Evolutionary conservation across 805 yeast genomes (phyloP).

Genomic region (Candida oleophila): DNA sequence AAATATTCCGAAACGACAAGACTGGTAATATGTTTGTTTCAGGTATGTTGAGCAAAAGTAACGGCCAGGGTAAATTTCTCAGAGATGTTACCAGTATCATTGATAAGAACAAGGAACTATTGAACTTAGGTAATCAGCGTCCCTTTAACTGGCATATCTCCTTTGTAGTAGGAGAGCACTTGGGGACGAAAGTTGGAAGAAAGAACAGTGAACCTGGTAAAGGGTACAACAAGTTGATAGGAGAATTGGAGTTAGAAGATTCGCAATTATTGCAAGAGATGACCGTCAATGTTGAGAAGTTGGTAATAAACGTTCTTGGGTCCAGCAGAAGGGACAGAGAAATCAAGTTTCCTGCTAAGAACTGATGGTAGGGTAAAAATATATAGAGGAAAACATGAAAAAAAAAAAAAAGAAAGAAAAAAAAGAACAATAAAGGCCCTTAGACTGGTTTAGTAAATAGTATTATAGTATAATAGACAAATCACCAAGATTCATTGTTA

Average conservation of each 20-base stretch:
- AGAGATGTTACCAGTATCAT: background rate
- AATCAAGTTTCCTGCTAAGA: background rate
- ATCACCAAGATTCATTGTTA: too few species aligned
- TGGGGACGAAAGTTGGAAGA: background rate
- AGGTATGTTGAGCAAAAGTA: background rate
- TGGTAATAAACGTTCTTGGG: background rate
- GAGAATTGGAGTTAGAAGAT: background rate
- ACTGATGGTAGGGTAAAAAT: too few species aligned
- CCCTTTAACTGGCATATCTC: slow-evolving; percentile 1
- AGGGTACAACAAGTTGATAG: background rate
- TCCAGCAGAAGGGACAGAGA: background rate
- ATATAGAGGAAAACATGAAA: background rate
- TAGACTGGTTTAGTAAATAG: too few species aligned
- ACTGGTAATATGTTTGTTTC: slow-evolving; percentile 5
- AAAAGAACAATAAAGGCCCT: too few species aligned
- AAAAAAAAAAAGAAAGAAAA: background rate
- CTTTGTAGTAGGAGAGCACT: slow-evolving; percentile 3
- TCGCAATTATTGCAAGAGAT: background rate
- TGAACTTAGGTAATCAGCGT: background rate
- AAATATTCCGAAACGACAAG: slow-evolving; percentile 1
- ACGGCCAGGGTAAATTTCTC: slow-evolving; percentile 3
- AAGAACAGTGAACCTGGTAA: background rate
- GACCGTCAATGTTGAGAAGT: background rate
- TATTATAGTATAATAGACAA: too few species aligned
- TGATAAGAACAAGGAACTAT: background rate